Evolutionary conservation across 129 eudicot genomes (phyloP), one percentile per base, ranked within the genome.

Genomic region (Cynara cardunculus): DNA sequence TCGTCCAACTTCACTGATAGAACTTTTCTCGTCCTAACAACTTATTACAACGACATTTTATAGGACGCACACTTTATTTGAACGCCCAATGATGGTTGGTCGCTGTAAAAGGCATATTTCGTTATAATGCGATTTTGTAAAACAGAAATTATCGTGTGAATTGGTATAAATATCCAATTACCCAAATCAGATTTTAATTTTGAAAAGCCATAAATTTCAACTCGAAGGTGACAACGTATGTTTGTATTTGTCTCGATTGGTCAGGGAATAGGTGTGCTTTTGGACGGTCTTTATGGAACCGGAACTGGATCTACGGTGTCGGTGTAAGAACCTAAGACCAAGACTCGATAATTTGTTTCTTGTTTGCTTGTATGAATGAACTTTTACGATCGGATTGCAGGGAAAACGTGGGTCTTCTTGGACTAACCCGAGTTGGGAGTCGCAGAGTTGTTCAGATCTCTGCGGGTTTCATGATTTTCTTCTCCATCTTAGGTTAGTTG

Each of bases 211-310:
- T 39, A 25, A 69, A 7, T 69, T 11, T 25, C 34, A 37, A 30
- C 72, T 71, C 3, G 16, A 69, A 82, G 5, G 22, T 31, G 18
- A 37, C 24, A 10, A 35, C n/a, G 22, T 37, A 22, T 12, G 25
- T 73, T 74, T 19, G 69, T 59, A 8, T 21, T 71, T 77, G 69
- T 31, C 31, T 81, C 25, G 61, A 6, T 76, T 81, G 86, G 80
- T 73, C 86, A 96, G 99, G 99, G 99, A 19, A 93, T 96, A 75
- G 99, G 99, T 39, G 79, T 91, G 78, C 86, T 96, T 86, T 86
- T 92, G 31, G 99, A 96, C 81, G 99, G 99, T 71, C 97, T 96
- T 26, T 96, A 87, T 78, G 99, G 99, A 78, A 93, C 99, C 0
- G 86, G 90, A 78, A 89, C 89, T 26, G 99, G 99, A 68, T 96